Evolutionary conservation across 495 filamentous ascomycete genomes (phyloP), one percentile per base, ranked within the genome.

Genomic region (Talaromyces trachyspermus): DNA sequence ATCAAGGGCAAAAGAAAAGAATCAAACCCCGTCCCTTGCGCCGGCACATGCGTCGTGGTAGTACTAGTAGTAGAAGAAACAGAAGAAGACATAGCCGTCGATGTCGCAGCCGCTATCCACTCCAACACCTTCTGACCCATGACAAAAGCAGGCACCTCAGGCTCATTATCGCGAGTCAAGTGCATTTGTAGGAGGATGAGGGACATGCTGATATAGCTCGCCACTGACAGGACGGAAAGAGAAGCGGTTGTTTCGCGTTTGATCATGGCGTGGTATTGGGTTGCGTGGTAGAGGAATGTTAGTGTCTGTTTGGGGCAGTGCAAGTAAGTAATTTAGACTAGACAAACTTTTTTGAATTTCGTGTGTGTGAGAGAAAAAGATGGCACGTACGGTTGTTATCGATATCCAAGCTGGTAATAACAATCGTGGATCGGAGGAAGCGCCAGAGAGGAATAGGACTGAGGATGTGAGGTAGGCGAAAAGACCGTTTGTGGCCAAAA

Each of bases 351-450:
- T n/a, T n/a, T n/a, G n/a, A n/a, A n/a, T n/a, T n/a, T 11, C 14
- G 36, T 39, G 12, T 25, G 22, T 10, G 38, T 8, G 14, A 33
- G 24, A 26, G 22, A 17, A 11, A 6, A 14, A 30, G 9, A n/a
- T 4, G 11, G 19, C 26, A 61, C 70, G 35, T 68, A 86, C 85
- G 32, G 80, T 88, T 42, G 87, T 84, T 46, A 95, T 91, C 41
- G 80, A 81, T 46, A 95, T 83, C 86, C 88, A 92, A 18, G 87
- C 86, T 18, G 86, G 85, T 3, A 92, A 69, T n/a, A 92, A 77
- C 49, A 88, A 76, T 20, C 85, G 79, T 0, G 85, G 83, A 59
- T 89, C 86, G 41, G 82, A 78, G 15, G 78, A 80, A 49, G 82
- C 86, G 40, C 83, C 86, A 5, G 80, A 83, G 23, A 91, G 67